phyloP scores from a whole-genome alignment of 768 basidiomycete species.

The Cystobasidium ongulense region DNA sequence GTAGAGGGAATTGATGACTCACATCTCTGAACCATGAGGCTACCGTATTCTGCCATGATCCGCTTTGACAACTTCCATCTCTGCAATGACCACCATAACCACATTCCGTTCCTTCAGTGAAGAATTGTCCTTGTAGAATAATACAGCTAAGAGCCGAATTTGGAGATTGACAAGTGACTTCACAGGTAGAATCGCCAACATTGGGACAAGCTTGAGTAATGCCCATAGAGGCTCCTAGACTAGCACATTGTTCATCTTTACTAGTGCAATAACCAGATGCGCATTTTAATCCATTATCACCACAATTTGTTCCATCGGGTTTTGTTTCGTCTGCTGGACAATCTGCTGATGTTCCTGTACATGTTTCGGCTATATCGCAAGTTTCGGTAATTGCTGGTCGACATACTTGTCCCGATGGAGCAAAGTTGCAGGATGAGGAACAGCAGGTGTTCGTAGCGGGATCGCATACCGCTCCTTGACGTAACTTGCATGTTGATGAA shows the following conservation, averaged over 20 bases:
- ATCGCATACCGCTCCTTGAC: conserved; percentile 63
- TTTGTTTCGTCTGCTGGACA: conserved; percentile 62
- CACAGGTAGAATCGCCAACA: conserved; percentile 63
- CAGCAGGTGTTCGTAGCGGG: conserved; percentile 70
- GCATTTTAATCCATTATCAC: conserved; percentile 16
- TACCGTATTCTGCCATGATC: conserved; percentile 55
- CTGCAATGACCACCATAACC: conserved; percentile 67
- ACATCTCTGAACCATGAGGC: conserved; percentile 46
- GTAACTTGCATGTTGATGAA: conserved; percentile 56
- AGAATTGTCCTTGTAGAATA: conserved; percentile 57
- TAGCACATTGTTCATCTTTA: conserved; percentile 33
- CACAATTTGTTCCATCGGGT: conserved; percentile 52
- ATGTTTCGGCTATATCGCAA: conserved; percentile 59
- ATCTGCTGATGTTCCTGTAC: conserved; percentile 62
- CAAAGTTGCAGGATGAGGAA: conserved; percentile 60
- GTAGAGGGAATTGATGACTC: background rate
- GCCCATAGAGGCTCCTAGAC: conserved; percentile 29
- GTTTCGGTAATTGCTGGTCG: conserved; percentile 57
- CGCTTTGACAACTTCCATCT: conserved; percentile 57
- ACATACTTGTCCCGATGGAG: conserved; percentile 53
- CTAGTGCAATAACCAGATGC: conserved; percentile 32
- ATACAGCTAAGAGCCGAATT: conserved; percentile 56
- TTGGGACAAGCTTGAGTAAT: conserved; percentile 31
- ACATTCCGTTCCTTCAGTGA: conserved; percentile 76
- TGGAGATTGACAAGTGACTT: conserved; percentile 73